These are phyloP conservation scores for Anisogramma anomala DNA, from an alignment of 2,329 filamentous ascomycete genomes.

Conservation along the genomic window DNA sequence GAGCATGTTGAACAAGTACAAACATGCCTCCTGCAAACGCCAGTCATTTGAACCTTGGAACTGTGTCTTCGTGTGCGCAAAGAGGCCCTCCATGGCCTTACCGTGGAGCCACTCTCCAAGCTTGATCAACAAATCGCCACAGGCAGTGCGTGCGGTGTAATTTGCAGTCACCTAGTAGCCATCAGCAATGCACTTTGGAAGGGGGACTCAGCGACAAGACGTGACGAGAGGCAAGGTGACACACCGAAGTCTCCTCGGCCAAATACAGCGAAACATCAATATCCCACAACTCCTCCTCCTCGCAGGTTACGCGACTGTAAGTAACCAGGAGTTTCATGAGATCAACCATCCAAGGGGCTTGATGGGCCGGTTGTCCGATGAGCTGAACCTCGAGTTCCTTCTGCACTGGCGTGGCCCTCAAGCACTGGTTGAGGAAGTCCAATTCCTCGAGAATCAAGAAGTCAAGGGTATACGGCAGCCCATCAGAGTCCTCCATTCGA, in stretches of 20 bases:
- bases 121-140: conserved; percentile 85
- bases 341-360: conserved; percentile 72
- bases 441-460: conserved; percentile 88
- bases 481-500: conserved; percentile 78
- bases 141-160: conserved; percentile 88
- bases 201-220: background rate
- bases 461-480: conserved; percentile 87
- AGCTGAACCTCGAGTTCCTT: conserved; percentile 79
- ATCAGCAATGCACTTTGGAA: background rate
- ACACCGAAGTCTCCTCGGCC: conserved; percentile 75
- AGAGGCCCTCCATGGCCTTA: conserved; percentile 65
- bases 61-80: conserved; percentile 62
- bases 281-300: conserved; percentile 93
- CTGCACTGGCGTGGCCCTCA: conserved; percentile 78
- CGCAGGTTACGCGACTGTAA: conserved; percentile 80
- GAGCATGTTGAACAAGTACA: conserved; percentile 78
- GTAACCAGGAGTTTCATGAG: conserved; percentile 75
- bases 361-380: conserved; percentile 45
- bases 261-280: conserved; percentile 93
- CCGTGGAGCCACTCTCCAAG: conserved; percentile 78
- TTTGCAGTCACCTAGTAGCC: conserved; percentile 62
- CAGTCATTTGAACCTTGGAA: conserved; percentile 50
- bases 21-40: conserved; percentile 63
- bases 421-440: conserved; percentile 84
- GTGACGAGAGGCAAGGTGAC: background rate